A percentile compares a stretch with the other conserved stretches of the same genome.
Conservation (phyloP, 2,329 filamentous ascomycete species). For the Aspergillus piperis region DNA sequence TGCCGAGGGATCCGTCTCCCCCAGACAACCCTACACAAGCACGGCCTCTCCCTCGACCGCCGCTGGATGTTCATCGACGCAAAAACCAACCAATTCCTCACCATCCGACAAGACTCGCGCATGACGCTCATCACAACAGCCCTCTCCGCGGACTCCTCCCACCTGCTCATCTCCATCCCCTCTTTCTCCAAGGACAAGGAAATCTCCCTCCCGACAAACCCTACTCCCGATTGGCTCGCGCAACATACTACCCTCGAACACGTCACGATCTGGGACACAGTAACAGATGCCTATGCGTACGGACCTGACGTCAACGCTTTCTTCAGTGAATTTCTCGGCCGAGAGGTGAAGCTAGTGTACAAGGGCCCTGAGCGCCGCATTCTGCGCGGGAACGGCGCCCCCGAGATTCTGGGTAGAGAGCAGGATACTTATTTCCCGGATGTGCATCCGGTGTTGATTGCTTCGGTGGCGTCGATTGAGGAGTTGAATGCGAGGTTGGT, state of each 20-base stretch:
- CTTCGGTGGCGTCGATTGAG: slow-evolving; percentile 56
- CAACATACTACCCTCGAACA: slow-evolving; percentile 52
- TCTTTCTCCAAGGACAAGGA: slow-evolving; percentile 38
- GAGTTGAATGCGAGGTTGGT: slow-evolving; percentile 60
- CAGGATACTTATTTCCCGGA: slow-evolving; percentile 62
- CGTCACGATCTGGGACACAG: slow-evolving; percentile 61
- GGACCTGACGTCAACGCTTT: slow-evolving; percentile 51
- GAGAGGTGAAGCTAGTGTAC: slow-evolving; percentile 60
- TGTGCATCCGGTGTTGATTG: slow-evolving; percentile 59
- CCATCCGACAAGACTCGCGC: slow-evolving; percentile 60
- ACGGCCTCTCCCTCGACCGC: slow-evolving; percentile 63
- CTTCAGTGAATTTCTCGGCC: slow-evolving; percentile 59
- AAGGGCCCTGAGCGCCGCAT: slow-evolving; percentile 62
- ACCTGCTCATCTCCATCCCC: slow-evolving; percentile 49
- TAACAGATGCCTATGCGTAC: slow-evolving; percentile 62
- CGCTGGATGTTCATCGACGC: slow-evolving; percentile 67
- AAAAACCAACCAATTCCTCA: slow-evolving; percentile 58
- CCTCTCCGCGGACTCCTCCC: slow-evolving; percentile 50
- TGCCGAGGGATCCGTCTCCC: slow-evolving; percentile 62
- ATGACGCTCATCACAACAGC: slow-evolving; percentile 65
- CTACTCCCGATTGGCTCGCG: slow-evolving; percentile 55
- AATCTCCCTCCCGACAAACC: slow-evolving; percentile 59
- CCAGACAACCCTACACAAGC: slow-evolving; percentile 53
- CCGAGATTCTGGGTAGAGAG: slow-evolving; percentile 54
- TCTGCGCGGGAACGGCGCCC: slow-evolving; percentile 58